phyloP scores from a whole-genome alignment of 106 monocot species.

The Dendrobium catenatum region DNA sequence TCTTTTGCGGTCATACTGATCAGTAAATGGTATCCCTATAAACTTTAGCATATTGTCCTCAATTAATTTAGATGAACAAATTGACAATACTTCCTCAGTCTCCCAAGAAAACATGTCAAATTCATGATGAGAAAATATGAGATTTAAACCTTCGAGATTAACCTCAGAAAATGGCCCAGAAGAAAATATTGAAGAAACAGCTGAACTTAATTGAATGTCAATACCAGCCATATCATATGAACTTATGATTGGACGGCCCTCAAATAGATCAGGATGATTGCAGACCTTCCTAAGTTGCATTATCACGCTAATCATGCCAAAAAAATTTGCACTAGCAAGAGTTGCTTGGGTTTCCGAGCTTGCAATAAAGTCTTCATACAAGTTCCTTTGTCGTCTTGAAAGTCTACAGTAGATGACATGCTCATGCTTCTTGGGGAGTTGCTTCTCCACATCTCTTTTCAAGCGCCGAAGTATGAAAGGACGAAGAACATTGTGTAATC shows the following conservation, averaged over 20 bases:
- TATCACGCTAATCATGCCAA: conserved; percentile 99
- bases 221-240: conserved; percentile 92
- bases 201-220: conserved; percentile 71
- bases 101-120: conserved; percentile 85
- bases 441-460: conserved; percentile 97
- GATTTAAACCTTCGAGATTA: conserved; percentile 63
- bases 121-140: conserved; percentile 72
- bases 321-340: conserved; percentile 82
- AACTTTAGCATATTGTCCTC: conserved; percentile 6
- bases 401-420: conserved; percentile 92
- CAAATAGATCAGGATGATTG: conserved; percentile 99
- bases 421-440: conserved; percentile 87
- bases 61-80: conserved; percentile 14
- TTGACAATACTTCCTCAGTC: conserved; percentile 45
- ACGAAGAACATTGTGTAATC: conserved; percentile 96
- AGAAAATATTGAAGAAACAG: conserved; percentile 46
- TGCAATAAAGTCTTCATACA: conserved; percentile 98
- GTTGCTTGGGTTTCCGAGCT: conserved; percentile 98
- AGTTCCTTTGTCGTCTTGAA: conserved; percentile 80
- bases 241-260: conserved; percentile 93
- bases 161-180: conserved; percentile 57
- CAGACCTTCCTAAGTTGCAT: conserved; percentile 99
- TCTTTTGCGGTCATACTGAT: conserved; percentile 23
- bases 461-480: conserved; percentile 91
- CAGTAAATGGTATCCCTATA: conserved; percentile 8